Conservation (phyloP, 2,329 filamentous ascomycete genomes). For the Epichloe glyceriae region DNA sequence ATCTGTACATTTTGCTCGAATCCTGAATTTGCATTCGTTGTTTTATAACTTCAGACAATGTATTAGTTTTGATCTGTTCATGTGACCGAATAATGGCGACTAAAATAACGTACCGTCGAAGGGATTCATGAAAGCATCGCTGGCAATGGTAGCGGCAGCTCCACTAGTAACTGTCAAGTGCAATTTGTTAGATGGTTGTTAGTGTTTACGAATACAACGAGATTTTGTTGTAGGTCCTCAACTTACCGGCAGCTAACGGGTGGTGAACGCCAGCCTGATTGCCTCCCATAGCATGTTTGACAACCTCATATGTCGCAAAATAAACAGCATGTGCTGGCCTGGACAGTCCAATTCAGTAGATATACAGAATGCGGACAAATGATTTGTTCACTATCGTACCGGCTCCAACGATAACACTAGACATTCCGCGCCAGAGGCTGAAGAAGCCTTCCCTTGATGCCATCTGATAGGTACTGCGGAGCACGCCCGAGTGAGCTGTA, state of each 20-base stretch:
- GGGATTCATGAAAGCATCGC: conserved; percentile 97
- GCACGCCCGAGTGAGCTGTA: conserved; percentile 76
- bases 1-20: conserved; percentile 75
- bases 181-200: background rate
- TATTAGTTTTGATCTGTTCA: background rate
- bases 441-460: conserved; percentile 78
- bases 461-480: conserved; percentile 87
- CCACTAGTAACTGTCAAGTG: conserved; percentile 63
- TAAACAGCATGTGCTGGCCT: conserved; percentile 96
- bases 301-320: conserved; percentile 94
- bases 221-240: background rate
- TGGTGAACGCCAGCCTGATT: conserved; percentile 82
- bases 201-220: background rate
- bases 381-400: conserved; percentile 41
- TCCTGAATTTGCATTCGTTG: conserved; percentile 98
- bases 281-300: conserved; percentile 91
- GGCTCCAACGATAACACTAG: conserved; percentile 88
- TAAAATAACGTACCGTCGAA: conserved; percentile 67
- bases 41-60: conserved; percentile 65
- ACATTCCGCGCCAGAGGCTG: conserved; percentile 91
- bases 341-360: conserved; percentile 3
- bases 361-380: background rate
- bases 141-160: conserved; percentile 89
- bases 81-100: background rate
- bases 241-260: conserved; percentile 77